phyloP scores from a whole-genome alignment of 495 filamentous ascomycete genomes.

The Aspergillus saccharolyticus region DNA sequence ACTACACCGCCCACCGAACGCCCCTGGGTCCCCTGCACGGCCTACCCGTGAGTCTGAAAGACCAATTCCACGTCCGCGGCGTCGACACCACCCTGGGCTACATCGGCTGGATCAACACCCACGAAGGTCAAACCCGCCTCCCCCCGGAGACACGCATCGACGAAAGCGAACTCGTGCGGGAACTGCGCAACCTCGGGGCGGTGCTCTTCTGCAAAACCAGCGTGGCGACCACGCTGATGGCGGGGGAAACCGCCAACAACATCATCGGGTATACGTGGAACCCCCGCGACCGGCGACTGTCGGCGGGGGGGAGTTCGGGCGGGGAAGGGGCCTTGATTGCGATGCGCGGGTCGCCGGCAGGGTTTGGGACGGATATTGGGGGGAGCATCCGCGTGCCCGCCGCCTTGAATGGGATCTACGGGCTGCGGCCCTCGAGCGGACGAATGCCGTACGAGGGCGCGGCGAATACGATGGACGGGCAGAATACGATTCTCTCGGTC shows the following conservation, averaged over 20 bases:
- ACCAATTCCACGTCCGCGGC: slow-evolving; percentile 64
- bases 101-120: slow-evolving; percentile 48
- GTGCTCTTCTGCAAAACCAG: slow-evolving; percentile 64
- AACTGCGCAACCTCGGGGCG: slow-evolving; percentile 54
- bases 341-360: slow-evolving; percentile 49
- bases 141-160: slow-evolving; percentile 29
- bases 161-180: slow-evolving; percentile 48
- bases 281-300: slow-evolving; percentile 44
- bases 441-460: slow-evolving; percentile 42
- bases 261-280: slow-evolving; percentile 50
- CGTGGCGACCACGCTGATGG: slow-evolving; percentile 58
- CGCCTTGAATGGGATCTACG: slow-evolving; percentile 59
- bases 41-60: slow-evolving; percentile 62
- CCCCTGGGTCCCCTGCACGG: slow-evolving; percentile 60
- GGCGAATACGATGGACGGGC: slow-evolving; percentile 53
- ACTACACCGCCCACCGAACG: slow-evolving; percentile 42
- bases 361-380: slow-evolving; percentile 68
- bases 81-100: slow-evolving; percentile 65
- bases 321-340: slow-evolving; percentile 59
- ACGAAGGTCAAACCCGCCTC: slow-evolving; percentile 35
- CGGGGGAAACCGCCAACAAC: slow-evolving; percentile 54
- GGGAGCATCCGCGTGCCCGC: slow-evolving; percentile 65
- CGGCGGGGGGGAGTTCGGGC: slow-evolving; percentile 53
- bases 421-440: slow-evolving; percentile 43
- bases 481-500: slow-evolving; percentile 52